Evolutionary conservation across 495 filamentous ascomycete species (phyloP).

Genomic region (Talaromyces nanjingensis): DNA sequence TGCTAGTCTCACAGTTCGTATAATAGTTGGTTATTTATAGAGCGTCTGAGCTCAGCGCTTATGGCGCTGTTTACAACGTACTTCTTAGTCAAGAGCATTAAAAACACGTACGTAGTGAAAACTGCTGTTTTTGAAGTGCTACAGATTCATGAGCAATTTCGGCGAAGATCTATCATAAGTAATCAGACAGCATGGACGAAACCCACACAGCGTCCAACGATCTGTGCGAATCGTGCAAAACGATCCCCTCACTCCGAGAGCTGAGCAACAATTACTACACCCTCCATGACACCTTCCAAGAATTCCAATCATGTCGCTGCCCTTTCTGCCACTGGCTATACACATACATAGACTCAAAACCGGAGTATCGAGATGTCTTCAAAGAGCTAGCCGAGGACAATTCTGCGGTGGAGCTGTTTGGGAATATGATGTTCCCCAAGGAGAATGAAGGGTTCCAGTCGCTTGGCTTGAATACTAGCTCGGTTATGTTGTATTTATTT

Average conservation of each 20-base stretch:
- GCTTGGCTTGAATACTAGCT: neutral
- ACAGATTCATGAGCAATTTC: neutral
- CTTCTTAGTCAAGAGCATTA: neutral
- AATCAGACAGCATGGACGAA: neutral
- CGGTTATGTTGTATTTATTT: neutral
- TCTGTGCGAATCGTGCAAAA: neutral
- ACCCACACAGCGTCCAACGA: neutral
- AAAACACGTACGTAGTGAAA: too few species aligned
- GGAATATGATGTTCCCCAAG: neutral
- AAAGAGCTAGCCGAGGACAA: neutral
- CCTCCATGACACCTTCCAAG: neutral
- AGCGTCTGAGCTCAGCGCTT: neutral
- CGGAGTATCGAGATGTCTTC: neutral
- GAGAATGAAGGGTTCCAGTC: neutral
- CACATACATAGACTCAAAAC: neutral
- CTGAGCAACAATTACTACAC: neutral
- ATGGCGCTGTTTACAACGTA: neutral
- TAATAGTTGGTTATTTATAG: conserved; percentile 3
- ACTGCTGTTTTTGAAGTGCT: too few species aligned
- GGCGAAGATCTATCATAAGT: neutral
- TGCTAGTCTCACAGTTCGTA: neutral
- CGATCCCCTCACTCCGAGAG: neutral
- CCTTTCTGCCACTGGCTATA: neutral
- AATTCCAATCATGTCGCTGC: neutral
- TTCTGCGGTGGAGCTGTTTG: neutral